These are phyloP conservation scores for Fusarium floridanum DNA, from an alignment of 2,329 filamentous ascomycete genomes.

Conservation along the genomic window DNA sequence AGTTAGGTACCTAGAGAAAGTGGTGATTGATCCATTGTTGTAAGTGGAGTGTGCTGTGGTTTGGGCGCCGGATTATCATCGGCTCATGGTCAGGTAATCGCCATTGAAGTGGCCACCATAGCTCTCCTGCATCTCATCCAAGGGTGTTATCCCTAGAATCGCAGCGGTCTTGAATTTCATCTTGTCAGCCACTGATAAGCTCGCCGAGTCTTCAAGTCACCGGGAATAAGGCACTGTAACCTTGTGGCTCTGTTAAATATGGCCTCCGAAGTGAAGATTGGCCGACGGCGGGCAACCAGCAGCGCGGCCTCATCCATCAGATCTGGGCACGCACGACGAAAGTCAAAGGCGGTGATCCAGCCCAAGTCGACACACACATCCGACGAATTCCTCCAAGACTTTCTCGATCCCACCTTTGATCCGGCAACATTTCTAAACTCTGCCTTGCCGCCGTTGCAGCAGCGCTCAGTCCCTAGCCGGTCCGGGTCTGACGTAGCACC, in stretches of 20 bases:
- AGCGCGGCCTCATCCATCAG: conserved; percentile 55
- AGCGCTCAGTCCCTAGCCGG: conserved; percentile 49
- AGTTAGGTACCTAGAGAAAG: background rate
- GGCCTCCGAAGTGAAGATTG: conserved; percentile 49
- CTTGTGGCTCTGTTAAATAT: conserved; percentile 29
- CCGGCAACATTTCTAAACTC: conserved; percentile 88
- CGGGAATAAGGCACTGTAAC: background rate
- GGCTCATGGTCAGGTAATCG: conserved; percentile 38
- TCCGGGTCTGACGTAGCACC: conserved; percentile 60
- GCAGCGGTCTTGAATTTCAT: conserved; percentile 10
- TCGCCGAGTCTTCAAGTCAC: background rate
- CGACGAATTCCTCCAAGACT: conserved; percentile 80
- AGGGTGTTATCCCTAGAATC: conserved; percentile 16
- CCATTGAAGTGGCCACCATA: conserved; percentile 25
- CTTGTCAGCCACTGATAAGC: background rate
- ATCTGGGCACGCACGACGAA: conserved; percentile 58
- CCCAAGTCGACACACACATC: conserved; percentile 73
- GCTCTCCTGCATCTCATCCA: background rate
- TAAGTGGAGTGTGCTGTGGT: conserved; percentile 41
- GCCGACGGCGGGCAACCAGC: conserved; percentile 63
- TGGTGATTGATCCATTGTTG: conserved; percentile 31
- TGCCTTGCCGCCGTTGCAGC: conserved; percentile 76
- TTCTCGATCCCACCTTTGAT: conserved; percentile 83
- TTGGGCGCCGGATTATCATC: conserved; percentile 51
- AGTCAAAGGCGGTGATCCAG: conserved; percentile 54